phyloP scores from a whole-genome alignment of 75 land plant genomes.

The Pinus taeda region DNA sequence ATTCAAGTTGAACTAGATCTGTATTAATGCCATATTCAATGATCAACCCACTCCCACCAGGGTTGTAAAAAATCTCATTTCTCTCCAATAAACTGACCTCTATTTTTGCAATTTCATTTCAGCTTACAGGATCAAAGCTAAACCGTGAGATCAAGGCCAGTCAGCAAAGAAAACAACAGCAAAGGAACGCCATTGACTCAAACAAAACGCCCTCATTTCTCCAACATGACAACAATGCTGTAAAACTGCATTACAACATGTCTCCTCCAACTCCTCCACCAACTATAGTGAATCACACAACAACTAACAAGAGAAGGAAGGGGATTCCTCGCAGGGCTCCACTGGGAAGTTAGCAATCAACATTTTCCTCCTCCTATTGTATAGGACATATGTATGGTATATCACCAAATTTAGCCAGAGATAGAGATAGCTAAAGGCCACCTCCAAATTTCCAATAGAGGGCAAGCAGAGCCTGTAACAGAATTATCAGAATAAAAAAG shows the following conservation, averaged over 20 bases:
- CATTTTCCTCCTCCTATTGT: not conserved
- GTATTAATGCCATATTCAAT: not conserved
- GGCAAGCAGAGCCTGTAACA: not conserved
- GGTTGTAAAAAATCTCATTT: not conserved
- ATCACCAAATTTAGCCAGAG: not conserved
- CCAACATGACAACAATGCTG: not conserved
- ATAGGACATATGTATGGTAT: too few species aligned
- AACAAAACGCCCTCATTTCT: not conserved
- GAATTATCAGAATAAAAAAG: not conserved
- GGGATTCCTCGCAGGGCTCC: constrained; percentile 11
- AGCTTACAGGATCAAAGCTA: constrained; percentile 4
- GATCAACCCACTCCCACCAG: not conserved
- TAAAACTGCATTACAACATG: not conserved
- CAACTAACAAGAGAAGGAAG: constrained; percentile 1
- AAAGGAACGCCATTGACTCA: not conserved
- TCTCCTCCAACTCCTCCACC: not conserved
- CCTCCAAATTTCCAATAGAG: not conserved
- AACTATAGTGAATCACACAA: not conserved
- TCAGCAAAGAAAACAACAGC: not conserved
- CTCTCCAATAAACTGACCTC: not conserved
- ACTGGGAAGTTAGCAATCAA: not conserved
- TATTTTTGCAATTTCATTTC: not conserved
- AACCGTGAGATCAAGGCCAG: not conserved
- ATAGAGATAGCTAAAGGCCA: not conserved
- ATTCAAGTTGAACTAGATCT: too few species aligned